Evolutionary conservation across 2,329 filamentous ascomycete genomes (phyloP), one percentile per base, ranked within the genome.

Genomic region (Epichloe festucae): DNA sequence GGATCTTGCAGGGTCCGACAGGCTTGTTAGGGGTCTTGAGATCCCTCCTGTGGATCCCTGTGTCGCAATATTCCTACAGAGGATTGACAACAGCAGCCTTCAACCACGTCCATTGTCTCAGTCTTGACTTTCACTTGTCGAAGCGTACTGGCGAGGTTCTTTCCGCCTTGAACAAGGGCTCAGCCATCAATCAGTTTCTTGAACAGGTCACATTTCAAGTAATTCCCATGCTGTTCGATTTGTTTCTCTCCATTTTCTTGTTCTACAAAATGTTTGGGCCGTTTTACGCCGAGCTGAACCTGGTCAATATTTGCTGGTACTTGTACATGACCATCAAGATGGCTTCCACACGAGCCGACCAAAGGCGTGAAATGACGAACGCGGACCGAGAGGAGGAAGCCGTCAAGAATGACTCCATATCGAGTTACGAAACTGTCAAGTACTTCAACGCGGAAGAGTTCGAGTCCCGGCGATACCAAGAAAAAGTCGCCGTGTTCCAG

Each of bases 361-460:
- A 95, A 61, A 82, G 93, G 60, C 81, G 93, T 54, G 81, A 91
- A 62, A 96, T 96, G 85, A 91, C 91, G 48, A 97, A 96, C 64
- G 88, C 89, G 14, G 89, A 93, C 59, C 80, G 93, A 56, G 89
- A 96, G 69, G 89, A 96, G 69, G 91, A 96, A 67, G 93, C 93
- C 6, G 89, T 97, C 59, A 97, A 97, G 70, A 97, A 96, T 64
- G 93, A 98, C 67, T 97, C 93, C 0, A 93, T 98, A 73, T 89
- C 93, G 55, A 95, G 89, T n/a, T 98, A 97, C 66, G 93, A 98
- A 71, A 91, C 87, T 2, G 87, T 91, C 64, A 93, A 91, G 65
- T 91, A 91, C 62, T 93, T 93, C 74, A 91, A 91, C 59, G 87
- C 87, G 7, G 87, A 91, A 62, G 73, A 79, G 2, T 90, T 86